phyloP scores from a whole-genome alignment of 2,329 filamentous ascomycete species.

The Fusarium odoratissimum region DNA sequence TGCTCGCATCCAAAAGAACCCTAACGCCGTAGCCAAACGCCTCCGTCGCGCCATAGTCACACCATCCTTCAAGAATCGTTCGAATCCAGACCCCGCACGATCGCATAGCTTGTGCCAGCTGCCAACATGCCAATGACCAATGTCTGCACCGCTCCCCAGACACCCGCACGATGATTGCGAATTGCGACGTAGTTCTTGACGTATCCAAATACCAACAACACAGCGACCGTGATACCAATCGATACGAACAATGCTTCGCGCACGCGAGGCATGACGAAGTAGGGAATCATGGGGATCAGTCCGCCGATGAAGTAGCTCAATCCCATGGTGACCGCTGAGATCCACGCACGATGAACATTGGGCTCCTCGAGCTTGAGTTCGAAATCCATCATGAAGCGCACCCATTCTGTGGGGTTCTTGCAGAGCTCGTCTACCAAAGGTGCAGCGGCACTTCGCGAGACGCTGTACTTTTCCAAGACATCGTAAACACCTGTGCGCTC shows the following conservation, averaged over 20 bases:
- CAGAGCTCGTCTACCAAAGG: constrained; percentile 63
- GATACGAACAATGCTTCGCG: constrained; percentile 67
- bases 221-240: constrained; percentile 68
- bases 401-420: constrained; percentile 60
- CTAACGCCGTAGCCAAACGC: constrained; percentile 30
- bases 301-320: constrained; percentile 77
- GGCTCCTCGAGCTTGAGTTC: constrained; percentile 61
- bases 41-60: background rate
- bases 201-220: constrained; percentile 73
- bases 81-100: constrained; percentile 67
- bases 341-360: constrained; percentile 57
- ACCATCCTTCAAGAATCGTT: constrained; percentile 28
- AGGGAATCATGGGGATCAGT: constrained; percentile 76
- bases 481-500: constrained; percentile 62
- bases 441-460: constrained; percentile 56
- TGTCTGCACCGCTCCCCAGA: constrained; percentile 73
- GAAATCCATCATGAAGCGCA: constrained; percentile 71
- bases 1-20: constrained; percentile 7
- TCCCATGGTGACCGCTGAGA: constrained; percentile 74
- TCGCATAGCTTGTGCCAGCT: constrained; percentile 72
- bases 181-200: constrained; percentile 69
- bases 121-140: constrained; percentile 72
- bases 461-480: constrained; percentile 62
- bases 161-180: constrained; percentile 62
- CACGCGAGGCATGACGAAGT: constrained; percentile 67